phyloP scores from a whole-genome alignment of 2,329 filamentous ascomycete genomes.

The Ustulina deusta region DNA sequence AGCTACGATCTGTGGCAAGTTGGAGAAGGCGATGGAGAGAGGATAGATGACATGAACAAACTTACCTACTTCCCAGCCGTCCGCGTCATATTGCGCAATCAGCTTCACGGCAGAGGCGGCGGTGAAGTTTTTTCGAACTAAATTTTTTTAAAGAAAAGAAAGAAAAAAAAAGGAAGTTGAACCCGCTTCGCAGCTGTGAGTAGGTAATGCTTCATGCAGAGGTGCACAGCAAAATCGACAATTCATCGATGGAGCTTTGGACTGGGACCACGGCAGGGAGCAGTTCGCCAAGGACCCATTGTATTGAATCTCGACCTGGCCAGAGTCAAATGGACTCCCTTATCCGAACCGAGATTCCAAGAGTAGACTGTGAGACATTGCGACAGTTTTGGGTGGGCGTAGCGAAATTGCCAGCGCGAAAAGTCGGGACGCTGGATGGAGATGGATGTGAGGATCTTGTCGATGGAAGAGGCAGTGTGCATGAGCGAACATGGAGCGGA shows the following conservation, averaged over 20 bases:
- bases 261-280: constrained; percentile 12
- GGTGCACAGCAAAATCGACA: neutral
- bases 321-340: constrained; percentile 7
- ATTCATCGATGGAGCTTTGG: constrained; percentile 9
- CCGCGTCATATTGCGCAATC: neutral
- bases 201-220: neutral
- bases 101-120: neutral
- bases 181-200: neutral
- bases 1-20: constrained; percentile 4
- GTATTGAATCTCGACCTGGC: constrained; percentile 17
- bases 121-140: too few relatives aligned
- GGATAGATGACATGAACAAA: constrained; percentile 10
- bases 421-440: constrained; percentile 33
- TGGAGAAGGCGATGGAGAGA: neutral
- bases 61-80: constrained; percentile 2
- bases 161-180: neutral
- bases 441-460: constrained; percentile 19
- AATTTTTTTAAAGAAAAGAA: too few relatives aligned
- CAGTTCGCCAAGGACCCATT: constrained; percentile 17
- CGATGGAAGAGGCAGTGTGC: constrained; percentile 37
- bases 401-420: constrained; percentile 24
- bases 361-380: constrained; percentile 20
- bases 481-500: constrained; percentile 36
- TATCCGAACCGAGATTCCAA: constrained; percentile 15
- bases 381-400: constrained; percentile 38